Base-by-base conservation (phyloP, 2,329 filamentous ascomycete genomes). In the Diplodia corticola region DNA sequence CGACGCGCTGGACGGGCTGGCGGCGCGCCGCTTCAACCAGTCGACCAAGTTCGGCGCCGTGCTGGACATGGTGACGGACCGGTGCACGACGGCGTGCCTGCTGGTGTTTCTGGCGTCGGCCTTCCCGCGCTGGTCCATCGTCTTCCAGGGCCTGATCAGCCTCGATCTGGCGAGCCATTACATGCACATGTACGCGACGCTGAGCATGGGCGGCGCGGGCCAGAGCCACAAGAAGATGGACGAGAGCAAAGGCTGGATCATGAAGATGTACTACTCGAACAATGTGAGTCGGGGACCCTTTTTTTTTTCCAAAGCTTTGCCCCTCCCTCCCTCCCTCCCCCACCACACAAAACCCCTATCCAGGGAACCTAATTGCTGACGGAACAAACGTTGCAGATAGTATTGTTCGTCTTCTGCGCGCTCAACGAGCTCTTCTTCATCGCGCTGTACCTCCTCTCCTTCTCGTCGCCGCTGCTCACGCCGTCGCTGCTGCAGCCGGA, bases 341-440 rank as follows among this genome's bases (percentile, higher is more conserved):
- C n/a, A n/a, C n/a, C n/a, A n/a, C n/a, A n/a, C n/a, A n/a, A n/a
- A n/a, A n/a, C n/a, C n/a, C n/a, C n/a, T n/a, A n/a, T n/a, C n/a
- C n/a, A n/a, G n/a, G n/a, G n/a, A n/a, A n/a, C n/a, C n/a, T n/a
- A n/a, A n/a, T n/a, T n/a, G 49, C 67, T 67, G 44, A 68, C 54
- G 48, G 10, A n/a, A n/a, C 12, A 20, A 44, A 10, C 46, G 35
- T 28, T 51, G 60, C 71, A 97, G 94, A 90, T 84, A 64, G 93
- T 99, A 53, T 85, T 99, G 49, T 99, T 99, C 82, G 80, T 92
- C 69, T 91, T 92, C 80, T 99, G 95, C 83, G 85, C 88, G 67
- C 81, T 96, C 71, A 99, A 99, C 79, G 95, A 99, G 80, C 81
- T 93, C 70, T 99, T 97, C 85, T 99, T 99, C 85, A 97, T 99